Evolutionary conservation across 345 rosid species (phyloP), one percentile per base, ranked within the genome.

Genomic region (Arabis alpina): DNA sequence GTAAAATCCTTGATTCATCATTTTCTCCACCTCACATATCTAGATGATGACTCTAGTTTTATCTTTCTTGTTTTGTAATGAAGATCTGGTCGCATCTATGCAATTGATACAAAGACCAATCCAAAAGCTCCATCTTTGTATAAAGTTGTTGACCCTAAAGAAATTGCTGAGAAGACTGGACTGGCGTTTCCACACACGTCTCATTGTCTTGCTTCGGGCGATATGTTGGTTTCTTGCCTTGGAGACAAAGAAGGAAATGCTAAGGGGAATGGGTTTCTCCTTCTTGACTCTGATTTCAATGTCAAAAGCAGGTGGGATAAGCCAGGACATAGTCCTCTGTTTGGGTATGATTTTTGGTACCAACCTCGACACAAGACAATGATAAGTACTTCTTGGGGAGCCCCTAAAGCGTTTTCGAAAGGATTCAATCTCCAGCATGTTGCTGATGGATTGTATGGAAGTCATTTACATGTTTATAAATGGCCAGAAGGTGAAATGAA

Each of bases 331-430:
- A 75, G 87, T 76, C 97, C 98, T 12, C 4, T 43, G 13, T 93
- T 86, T 72, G 92, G 97, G 10, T 91, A 87, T 76, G 97, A 93
- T 78, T 93, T 87, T 70, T 93, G 97, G 98, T 91, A 93, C 82
- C 97, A 93, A 76, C 96, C 97, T 25, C 95, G 85, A 19, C 86
- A 82, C 80, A 84, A 89, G 67, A 91, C 90, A 4, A 89, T 93
- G 98, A 91, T 91, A 66, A 86, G 98, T 80, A 75, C 98, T 40
- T 87, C 98, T 5, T 93, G 91, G 88, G 97, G 97, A 24, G 98
- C 98, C 43, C 98, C 97, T 41, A 70, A 82, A 24, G 94, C 96
- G 15, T 93, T 91, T 65, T 68, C 83, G 40, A 81, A 85, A 77
- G 97, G 97, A 39, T 91, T 93, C 61, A 43, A 91, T 78, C 90